Base-by-base conservation (phyloP, 768 basidiomycete genomes). In the Auricularia sp. region DNA sequence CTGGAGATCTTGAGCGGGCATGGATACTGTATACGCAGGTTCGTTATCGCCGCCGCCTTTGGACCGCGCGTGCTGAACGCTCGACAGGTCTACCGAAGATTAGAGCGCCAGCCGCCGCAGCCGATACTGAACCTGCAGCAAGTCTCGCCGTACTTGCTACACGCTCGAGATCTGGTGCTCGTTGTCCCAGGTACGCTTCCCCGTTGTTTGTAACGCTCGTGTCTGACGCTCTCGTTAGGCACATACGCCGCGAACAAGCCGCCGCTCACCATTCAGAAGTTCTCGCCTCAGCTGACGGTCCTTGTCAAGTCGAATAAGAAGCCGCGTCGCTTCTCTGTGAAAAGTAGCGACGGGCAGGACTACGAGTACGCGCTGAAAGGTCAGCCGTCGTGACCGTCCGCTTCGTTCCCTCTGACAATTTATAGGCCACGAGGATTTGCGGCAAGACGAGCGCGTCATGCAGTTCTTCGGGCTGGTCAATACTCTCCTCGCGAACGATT, bases 381-480 rank as follows among this genome's bases (percentile, higher is more conserved):
- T 77, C 21, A 18, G 59, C 53, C 21, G 23, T 8, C 8, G 29
- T 18, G 14, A 11, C 12, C 42, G n/a, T 34, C 36, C 33, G 16
- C 14, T 23, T 2, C 36, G 21, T 43, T 5, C 16, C 14, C 59
- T 14, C 36, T 39, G 21, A 44, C 29, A 8, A 11, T 3, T 3
- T 1, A 4, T 64, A 77, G 77, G 80, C 21, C 80, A 81, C 71
- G 80, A 82, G 70, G 80, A 82, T 71, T 72, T 82, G 8, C 79
- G 80, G 12, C 80, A 81, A 67, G 80, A 82, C 69, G 80, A 82
- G 67, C 72, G 80, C 34, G 80, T 82, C 66, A 81, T 80, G 80
- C 80, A 82, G 69, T 76, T 82, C 47, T 80, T 82, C 67, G 80
- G 80, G 16, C 74, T 82, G 53, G 77, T 80, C 72, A 82, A 82